Conservation (phyloP, 306 rosid genomes). For the Fragaria iinumae region DNA sequence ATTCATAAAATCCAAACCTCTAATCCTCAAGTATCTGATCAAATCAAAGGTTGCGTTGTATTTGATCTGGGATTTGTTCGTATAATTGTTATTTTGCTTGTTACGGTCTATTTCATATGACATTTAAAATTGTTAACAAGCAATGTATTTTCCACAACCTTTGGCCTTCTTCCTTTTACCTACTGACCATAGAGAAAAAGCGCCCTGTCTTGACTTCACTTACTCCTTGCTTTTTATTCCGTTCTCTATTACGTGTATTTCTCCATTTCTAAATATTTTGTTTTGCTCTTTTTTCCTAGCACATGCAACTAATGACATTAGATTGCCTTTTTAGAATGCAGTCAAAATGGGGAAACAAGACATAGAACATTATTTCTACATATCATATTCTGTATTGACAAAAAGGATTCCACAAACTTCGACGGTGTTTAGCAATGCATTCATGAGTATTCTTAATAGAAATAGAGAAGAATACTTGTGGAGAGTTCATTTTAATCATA, state of each 20-base stretch:
- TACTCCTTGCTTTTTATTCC: not conserved
- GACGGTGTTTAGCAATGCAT: not conserved
- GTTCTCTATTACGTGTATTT: not conserved
- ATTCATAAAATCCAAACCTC: no score
- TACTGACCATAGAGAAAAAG: not conserved
- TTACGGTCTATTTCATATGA: not conserved
- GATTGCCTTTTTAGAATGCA: not conserved
- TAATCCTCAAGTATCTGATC: no score
- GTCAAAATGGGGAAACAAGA: no score
- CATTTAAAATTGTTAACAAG: not conserved
- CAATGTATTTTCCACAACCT: not conserved
- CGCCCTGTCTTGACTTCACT: not conserved
- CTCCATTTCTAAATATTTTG: not conserved
- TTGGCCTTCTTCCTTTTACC: not conserved
- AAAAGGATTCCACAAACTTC: not conserved
- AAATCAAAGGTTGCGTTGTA: no score
- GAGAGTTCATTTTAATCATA: not conserved
- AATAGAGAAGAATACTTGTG: not conserved
- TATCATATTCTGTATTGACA: not conserved
- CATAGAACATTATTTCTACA: not conserved
- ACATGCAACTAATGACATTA: not conserved
- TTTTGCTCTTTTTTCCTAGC: not conserved
- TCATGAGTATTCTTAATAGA: not conserved
- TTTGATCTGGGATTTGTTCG: no score
- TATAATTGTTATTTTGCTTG: not conserved